Evolutionary conservation across 306 rosid genomes (phyloP).

Genomic region (Medicago arabica): DNA sequence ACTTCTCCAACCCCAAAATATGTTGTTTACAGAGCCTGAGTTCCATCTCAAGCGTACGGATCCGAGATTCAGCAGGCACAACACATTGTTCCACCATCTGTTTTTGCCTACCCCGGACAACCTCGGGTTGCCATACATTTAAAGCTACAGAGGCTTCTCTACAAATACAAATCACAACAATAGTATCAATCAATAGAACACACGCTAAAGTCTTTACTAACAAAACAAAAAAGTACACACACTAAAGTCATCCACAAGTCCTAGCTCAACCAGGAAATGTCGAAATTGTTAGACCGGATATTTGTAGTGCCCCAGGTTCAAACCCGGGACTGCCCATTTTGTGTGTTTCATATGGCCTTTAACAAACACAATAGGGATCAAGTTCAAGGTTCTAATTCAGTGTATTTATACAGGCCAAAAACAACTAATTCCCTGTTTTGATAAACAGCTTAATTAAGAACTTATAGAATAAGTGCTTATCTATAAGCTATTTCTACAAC

Average conservation of each 20-base stretch:
- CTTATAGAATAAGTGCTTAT: too few relatives aligned
- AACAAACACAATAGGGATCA: neutral
- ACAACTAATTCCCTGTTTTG: neutral
- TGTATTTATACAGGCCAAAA: conserved; percentile 1
- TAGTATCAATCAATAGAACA: neutral
- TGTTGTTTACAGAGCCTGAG: conserved; percentile 47
- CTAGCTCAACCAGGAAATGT: too few relatives aligned
- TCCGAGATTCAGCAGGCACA: conserved; percentile 51
- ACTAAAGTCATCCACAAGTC: too few relatives aligned
- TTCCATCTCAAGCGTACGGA: conserved; percentile 49
- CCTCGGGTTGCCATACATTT: conserved; percentile 88
- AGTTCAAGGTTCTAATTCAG: conserved; percentile 8
- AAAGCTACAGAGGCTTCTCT: conserved; percentile 86
- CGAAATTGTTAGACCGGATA: too few relatives aligned
- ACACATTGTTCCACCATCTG: conserved; percentile 49
- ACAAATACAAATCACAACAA: conserved; percentile 38
- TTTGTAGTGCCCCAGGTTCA: too few relatives aligned
- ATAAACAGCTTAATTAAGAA: neutral
- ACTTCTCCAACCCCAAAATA: conserved; percentile 59
- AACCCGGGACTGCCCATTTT: too few relatives aligned
- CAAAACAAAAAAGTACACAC: too few relatives aligned
- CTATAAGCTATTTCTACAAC: neutral
- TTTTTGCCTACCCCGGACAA: conserved; percentile 46
- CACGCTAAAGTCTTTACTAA: too few relatives aligned
- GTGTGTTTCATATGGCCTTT: neutral